Conservation (phyloP, 495 filamentous ascomycete genomes). For the Hyaloscypha hepaticicola region DNA sequence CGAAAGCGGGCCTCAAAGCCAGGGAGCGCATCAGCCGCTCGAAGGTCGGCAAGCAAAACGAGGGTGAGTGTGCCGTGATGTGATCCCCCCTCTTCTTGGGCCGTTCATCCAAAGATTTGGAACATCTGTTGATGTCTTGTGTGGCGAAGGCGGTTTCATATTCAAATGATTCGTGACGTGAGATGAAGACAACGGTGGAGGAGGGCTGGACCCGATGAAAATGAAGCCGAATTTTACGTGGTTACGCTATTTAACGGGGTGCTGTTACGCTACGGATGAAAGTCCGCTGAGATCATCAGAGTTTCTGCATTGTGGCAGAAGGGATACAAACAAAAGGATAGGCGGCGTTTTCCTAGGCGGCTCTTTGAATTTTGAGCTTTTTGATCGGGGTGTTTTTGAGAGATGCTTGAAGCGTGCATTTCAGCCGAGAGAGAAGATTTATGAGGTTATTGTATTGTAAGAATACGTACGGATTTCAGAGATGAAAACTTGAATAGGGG, state of each 20-base stretch:
- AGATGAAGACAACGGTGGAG: background rate
- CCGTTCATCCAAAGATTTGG: background rate
- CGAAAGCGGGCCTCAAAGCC: constrained; percentile 57
- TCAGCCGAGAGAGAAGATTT: background rate
- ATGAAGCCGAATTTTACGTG: background rate
- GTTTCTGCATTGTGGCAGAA: too few relatives aligned
- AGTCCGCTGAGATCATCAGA: too few relatives aligned
- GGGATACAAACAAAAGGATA: too few relatives aligned
- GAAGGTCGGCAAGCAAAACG: constrained; percentile 78
- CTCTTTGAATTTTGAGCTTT: too few relatives aligned
- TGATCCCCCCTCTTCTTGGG: constrained; percentile 36
- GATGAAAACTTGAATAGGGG: too few relatives aligned
- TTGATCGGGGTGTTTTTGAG: background rate
- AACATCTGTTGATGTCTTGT: constrained; percentile 2
- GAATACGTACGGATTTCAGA: background rate
- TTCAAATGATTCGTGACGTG: background rate
- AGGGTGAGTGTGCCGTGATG: constrained; percentile 85
- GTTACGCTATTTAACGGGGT: too few relatives aligned
- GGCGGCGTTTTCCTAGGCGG: too few relatives aligned
- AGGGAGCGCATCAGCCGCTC: constrained; percentile 82
- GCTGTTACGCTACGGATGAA: too few relatives aligned
- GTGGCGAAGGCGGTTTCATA: background rate
- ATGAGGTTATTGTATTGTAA: background rate
- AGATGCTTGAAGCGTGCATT: background rate
- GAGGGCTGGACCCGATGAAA: background rate